These are phyloP conservation scores for Peterozyma toletana DNA, from an alignment of 805 yeast genomes.

Conservation along the genomic window DNA sequence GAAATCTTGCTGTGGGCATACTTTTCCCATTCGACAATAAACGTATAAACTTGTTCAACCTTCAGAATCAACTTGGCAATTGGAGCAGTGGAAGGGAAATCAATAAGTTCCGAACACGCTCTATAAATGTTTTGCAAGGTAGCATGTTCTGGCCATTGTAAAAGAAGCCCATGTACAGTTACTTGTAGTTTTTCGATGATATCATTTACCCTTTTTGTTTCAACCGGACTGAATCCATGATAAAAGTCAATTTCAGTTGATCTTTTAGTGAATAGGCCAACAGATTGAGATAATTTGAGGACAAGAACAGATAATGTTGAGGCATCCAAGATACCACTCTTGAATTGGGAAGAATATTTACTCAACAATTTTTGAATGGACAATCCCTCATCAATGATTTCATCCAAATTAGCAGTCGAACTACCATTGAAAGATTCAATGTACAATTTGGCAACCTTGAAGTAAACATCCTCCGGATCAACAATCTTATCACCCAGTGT, in stretches of 20 bases:
- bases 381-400: constrained; percentile 35
- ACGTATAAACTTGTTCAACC: constrained; percentile 79
- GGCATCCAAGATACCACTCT: constrained; percentile 16
- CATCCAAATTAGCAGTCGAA: constrained; percentile 11
- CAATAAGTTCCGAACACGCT: constrained; percentile 59
- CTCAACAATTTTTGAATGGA: constrained; percentile 20
- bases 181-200: constrained; percentile 37
- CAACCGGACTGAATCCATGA: constrained; percentile 49
- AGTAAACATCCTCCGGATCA: constrained; percentile 41
- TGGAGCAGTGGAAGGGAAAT: constrained; percentile 60
- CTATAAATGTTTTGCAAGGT: constrained; percentile 64
- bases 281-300: constrained; percentile 23
- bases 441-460: constrained; percentile 41
- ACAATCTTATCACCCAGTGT: constrained; percentile 10
- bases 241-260: constrained; percentile 50
- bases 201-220: constrained; percentile 51
- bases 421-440: constrained; percentile 29
- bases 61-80: constrained; percentile 73
- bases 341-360: constrained; percentile 15
- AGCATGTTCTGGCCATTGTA: constrained; percentile 93
- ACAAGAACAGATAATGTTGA: constrained; percentile 28
- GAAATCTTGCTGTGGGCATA: constrained; percentile 79
- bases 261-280: constrained; percentile 18
- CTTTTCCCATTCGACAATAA: constrained; percentile 87
- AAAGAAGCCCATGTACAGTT: constrained; percentile 38